phyloP scores from a whole-genome alignment of 805 yeast genomes.

The Metschnikowia drakensbergensis region DNA sequence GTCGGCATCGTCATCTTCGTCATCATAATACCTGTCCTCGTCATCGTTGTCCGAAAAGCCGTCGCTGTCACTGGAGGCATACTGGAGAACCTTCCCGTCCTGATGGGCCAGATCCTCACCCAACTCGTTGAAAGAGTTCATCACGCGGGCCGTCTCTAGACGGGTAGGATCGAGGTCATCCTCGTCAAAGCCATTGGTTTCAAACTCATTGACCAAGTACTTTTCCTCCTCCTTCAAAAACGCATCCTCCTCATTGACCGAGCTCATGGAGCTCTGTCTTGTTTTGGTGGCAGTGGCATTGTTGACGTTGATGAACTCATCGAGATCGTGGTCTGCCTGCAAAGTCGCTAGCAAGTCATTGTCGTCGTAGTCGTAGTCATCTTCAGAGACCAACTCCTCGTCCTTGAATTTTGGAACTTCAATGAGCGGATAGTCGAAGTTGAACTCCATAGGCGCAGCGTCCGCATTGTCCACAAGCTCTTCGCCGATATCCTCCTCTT shows the following conservation, averaged over 20 bases:
- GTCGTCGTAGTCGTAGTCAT: slow-evolving; percentile 59
- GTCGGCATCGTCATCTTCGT: slow-evolving; percentile 35
- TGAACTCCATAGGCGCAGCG: slow-evolving; percentile 22
- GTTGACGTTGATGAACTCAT: slow-evolving; percentile 27
- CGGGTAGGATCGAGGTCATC: slow-evolving; percentile 36
- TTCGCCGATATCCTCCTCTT: slow-evolving; percentile 63
- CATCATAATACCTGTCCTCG: slow-evolving; percentile 13
- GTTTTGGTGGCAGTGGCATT: slow-evolving; percentile 6
- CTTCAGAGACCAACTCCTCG: slow-evolving; percentile 51
- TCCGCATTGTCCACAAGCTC: slow-evolving; percentile 25
- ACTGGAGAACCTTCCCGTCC: slow-evolving; percentile 38
- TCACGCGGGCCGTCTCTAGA: slow-evolving; percentile 15
- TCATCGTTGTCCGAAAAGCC: slow-evolving; percentile 25
- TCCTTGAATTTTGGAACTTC: slow-evolving; percentile 53
- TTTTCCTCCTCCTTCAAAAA: slow-evolving; percentile 43
- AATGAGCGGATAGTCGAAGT: slow-evolving; percentile 32
- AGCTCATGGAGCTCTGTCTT: slow-evolving; percentile 29
- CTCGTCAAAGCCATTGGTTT: slow-evolving; percentile 44
- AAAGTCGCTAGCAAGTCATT: slow-evolving; percentile 44
- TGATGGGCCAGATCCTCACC: slow-evolving; percentile 18
- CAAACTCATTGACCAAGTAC: slow-evolving; percentile 44
- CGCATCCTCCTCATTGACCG: slow-evolving; percentile 34
- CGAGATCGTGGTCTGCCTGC: slow-evolving; percentile 45
- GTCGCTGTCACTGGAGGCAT: slow-evolving; percentile 32
- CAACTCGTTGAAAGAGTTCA: slow-evolving; percentile 15